These are phyloP conservation scores for Ascochyta pisi DNA, from an alignment of 2,329 filamentous ascomycete species.

Conservation along the genomic window DNA sequence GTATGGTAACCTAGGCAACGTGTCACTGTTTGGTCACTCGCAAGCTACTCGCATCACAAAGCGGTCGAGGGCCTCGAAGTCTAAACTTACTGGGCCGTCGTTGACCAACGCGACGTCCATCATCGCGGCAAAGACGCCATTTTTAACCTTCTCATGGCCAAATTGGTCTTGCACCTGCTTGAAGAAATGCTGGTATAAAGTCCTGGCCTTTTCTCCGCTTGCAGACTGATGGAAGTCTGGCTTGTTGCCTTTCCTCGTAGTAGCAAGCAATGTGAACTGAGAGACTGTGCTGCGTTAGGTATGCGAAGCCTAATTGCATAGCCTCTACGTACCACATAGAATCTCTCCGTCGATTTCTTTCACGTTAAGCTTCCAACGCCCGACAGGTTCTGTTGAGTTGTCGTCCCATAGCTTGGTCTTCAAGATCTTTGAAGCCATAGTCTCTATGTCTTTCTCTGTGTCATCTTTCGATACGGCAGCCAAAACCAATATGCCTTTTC, in stretches of 20 bases:
- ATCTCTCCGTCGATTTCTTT: constrained; percentile 89
- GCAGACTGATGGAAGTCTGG: constrained; percentile 93
- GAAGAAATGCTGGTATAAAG: constrained; percentile 85
- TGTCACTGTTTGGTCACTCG: constrained; percentile 5
- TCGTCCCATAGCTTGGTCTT: constrained; percentile 94
- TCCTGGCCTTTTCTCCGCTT: constrained; percentile 76
- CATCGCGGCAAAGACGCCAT: constrained; percentile 98
- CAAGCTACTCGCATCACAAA: not conserved
- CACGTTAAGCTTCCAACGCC: constrained; percentile 86
- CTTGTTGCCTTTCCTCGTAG: constrained; percentile 94
- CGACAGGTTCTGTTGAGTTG: constrained; percentile 64
- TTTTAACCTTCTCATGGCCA: constrained; percentile 76
- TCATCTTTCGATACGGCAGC: constrained; percentile 91
- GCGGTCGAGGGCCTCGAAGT: constrained; percentile 51
- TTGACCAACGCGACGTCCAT: constrained; percentile 97
- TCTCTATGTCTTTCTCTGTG: constrained; percentile 84
- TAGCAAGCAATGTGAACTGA: constrained; percentile 92
- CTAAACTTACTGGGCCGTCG: constrained; percentile 74
- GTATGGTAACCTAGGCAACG: constrained; percentile 54
- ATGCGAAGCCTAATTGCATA: no score
- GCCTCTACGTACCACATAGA: constrained; percentile 76
- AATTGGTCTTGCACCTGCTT: constrained; percentile 77
- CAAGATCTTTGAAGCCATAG: constrained; percentile 82
- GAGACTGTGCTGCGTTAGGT: constrained; percentile 68
- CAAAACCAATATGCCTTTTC: constrained; percentile 87